Evolutionary conservation across 305 asterid species (phyloP).

Genomic region (Rubia occidens): DNA sequence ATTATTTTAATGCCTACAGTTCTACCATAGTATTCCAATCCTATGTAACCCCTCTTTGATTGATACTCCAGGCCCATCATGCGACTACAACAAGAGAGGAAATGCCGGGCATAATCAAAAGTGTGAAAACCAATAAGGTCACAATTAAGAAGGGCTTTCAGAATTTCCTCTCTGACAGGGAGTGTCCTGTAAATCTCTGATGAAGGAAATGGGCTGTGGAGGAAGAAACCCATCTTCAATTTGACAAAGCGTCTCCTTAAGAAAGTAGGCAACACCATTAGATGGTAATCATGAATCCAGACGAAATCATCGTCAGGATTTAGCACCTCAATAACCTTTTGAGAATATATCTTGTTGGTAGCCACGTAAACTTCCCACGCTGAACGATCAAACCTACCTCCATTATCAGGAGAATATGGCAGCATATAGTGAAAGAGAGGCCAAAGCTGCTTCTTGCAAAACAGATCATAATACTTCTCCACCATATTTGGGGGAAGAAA

Average conservation of each 20-base stretch:
- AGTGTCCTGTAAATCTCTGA: conserved; percentile 88
- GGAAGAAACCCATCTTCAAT: conserved; percentile 82
- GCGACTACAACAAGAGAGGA: conserved; percentile 87
- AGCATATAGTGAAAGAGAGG: conserved; percentile 94
- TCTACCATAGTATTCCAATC: conserved; percentile 81
- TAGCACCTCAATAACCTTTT: conserved; percentile 79
- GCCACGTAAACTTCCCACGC: conserved; percentile 93
- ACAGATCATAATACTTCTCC: conserved; percentile 72
- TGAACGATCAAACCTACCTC: conserved; percentile 79
- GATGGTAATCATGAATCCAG: conserved; percentile 92
- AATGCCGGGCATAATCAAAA: conserved; percentile 87
- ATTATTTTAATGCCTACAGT: conserved; percentile 86
- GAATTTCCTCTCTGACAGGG: conserved; percentile 89
- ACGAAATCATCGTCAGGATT: conserved; percentile 94
- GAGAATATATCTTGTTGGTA: conserved; percentile 79
- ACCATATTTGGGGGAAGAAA: conserved; percentile 66
- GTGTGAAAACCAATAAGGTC: conserved; percentile 93
- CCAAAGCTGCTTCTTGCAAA: conserved; percentile 93
- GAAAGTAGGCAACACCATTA: conserved; percentile 92
- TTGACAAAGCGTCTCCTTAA: conserved; percentile 72
- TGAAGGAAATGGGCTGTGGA: conserved; percentile 89
- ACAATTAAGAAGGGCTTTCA: conserved; percentile 71
- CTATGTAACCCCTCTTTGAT: conserved; percentile 89
- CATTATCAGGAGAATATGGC: conserved; percentile 77
- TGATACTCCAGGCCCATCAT: conserved; percentile 90